phyloP scores from a whole-genome alignment of 768 basidiomycete genomes.

The Suillus brevipes region DNA sequence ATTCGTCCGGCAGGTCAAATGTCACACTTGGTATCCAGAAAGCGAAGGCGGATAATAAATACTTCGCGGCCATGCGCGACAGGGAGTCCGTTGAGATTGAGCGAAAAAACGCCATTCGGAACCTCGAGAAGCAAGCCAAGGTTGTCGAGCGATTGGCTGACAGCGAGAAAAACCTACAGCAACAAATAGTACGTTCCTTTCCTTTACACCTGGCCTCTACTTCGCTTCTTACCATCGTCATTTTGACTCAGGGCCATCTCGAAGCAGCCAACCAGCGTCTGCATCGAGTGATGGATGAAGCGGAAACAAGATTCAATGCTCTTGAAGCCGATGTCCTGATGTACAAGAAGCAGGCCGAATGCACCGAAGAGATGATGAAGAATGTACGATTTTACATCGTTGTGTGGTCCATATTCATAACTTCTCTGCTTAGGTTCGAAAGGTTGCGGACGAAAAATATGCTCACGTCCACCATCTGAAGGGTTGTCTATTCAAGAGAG shows the following conservation, averaged over 20 bases:
- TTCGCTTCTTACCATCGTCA: not conserved
- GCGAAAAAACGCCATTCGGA: slow-evolving; percentile 60
- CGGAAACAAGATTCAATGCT: slow-evolving; percentile 27
- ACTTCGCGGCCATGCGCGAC: slow-evolving; percentile 84
- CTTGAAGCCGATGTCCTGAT: slow-evolving; percentile 37
- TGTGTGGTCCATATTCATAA: slow-evolving; percentile 1
- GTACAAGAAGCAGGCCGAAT: slow-evolving; percentile 41
- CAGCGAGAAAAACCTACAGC: slow-evolving; percentile 56
- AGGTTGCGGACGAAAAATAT: slow-evolving; percentile 33
- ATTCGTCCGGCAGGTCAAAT: not conserved
- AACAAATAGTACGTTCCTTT: slow-evolving; percentile 55
- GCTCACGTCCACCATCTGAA: slow-evolving; percentile 23
- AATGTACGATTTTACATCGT: slow-evolving; percentile 22
- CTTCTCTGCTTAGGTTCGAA: slow-evolving; percentile 27
- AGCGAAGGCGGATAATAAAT: slow-evolving; percentile 96
- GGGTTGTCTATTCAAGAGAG: slow-evolving; percentile 27
- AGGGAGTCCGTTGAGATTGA: slow-evolving; percentile 82
- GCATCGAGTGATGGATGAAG: slow-evolving; percentile 31
- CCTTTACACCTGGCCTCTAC: not conserved
- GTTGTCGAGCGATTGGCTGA: slow-evolving; percentile 67
- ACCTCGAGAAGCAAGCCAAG: slow-evolving; percentile 58
- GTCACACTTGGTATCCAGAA: slow-evolving; percentile 49
- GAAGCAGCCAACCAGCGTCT: slow-evolving; percentile 45
- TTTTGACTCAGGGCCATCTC: slow-evolving; percentile 35
- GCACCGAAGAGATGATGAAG: slow-evolving; percentile 40